A percentile compares a stretch with the other conserved stretches of the same genome.
Conservation (phyloP, 2,329 filamentous ascomycete species). For the Xylariaceae sp. region DNA sequence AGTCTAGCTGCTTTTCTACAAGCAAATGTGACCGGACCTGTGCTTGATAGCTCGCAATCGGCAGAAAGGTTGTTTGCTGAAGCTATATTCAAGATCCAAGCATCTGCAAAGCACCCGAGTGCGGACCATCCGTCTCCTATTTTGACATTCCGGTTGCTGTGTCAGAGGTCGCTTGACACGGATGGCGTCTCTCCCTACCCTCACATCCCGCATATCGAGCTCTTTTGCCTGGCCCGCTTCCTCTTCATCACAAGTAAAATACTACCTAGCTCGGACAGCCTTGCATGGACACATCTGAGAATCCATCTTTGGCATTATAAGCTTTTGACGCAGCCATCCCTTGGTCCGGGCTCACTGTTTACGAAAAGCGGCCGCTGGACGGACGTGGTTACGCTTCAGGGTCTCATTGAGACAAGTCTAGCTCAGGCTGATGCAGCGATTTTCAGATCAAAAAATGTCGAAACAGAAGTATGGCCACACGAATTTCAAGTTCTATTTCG, state of each 20-base stretch:
- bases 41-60: constrained; percentile 40
- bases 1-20: constrained; percentile 68
- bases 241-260: constrained; percentile 40
- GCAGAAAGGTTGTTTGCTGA: constrained; percentile 31
- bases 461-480: constrained; percentile 35
- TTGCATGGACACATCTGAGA: constrained; percentile 63
- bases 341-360: constrained; percentile 52
- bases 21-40: constrained; percentile 71
- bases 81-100: constrained; percentile 25
- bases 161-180: constrained; percentile 66
- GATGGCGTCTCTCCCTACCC: constrained; percentile 87
- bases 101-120: not conserved
- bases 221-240: constrained; percentile 69
- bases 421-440: constrained; percentile 36
- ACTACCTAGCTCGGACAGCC: constrained; percentile 27
- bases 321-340: constrained; percentile 53
- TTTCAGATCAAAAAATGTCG: constrained; percentile 11
- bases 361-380: constrained; percentile 56
- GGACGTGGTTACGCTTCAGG: constrained; percentile 54
- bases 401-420: constrained; percentile 42
- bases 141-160: constrained; percentile 30
- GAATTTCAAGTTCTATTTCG: constrained; percentile 65
- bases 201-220: constrained; percentile 76
- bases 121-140: constrained; percentile 5
- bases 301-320: constrained; percentile 67